These are phyloP conservation scores for Podosphaera leucotricha DNA, from an alignment of 2,329 filamentous ascomycete genomes.

Conservation along the genomic window DNA sequence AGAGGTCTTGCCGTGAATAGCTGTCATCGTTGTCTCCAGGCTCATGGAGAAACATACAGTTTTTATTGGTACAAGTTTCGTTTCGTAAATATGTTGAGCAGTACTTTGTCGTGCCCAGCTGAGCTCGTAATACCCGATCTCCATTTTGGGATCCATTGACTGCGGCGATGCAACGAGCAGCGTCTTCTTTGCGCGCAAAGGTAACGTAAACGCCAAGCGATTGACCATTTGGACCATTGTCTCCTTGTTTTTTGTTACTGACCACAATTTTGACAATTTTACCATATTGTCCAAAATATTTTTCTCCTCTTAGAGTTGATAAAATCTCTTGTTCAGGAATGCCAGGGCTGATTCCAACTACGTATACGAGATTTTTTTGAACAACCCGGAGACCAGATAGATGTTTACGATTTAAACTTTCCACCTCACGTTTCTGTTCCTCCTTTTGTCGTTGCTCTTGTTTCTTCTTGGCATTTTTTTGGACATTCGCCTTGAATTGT, in stretches of 20 bases:
- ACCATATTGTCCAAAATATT: conserved; percentile 96
- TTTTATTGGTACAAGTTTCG: conserved; percentile 82
- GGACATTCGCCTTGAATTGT: conserved; percentile 52
- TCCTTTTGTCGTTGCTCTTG: conserved; percentile 77
- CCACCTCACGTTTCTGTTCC: conserved; percentile 84
- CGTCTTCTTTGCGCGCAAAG: conserved; percentile 78
- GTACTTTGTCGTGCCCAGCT: conserved; percentile 84
- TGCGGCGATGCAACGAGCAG: conserved; percentile 66
- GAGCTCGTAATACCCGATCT: conserved; percentile 59
- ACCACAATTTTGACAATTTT: conserved; percentile 98
- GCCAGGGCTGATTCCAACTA: conserved; percentile 78
- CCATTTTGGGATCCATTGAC: conserved; percentile 86
- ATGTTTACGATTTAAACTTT: conserved; percentile 87
- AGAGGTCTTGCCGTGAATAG: conserved; percentile 82
- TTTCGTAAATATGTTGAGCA: conserved; percentile 91
- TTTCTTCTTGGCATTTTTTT: conserved; percentile 83
- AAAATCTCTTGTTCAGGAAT: conserved; percentile 82
- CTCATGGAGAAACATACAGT: conserved; percentile 96
- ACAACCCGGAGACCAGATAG: conserved; percentile 86
- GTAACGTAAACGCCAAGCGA: conserved; percentile 98
- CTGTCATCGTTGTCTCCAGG: conserved; percentile 96
- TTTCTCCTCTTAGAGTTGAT: conserved; percentile 66
- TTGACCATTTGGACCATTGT: conserved; percentile 30
- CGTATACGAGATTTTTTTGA: conserved; percentile 96
- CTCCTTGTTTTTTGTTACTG: conserved; percentile 55